Evolutionary conservation across 2,329 filamentous ascomycete species (phyloP).

Genomic region (Colletotrichum tropicale): DNA sequence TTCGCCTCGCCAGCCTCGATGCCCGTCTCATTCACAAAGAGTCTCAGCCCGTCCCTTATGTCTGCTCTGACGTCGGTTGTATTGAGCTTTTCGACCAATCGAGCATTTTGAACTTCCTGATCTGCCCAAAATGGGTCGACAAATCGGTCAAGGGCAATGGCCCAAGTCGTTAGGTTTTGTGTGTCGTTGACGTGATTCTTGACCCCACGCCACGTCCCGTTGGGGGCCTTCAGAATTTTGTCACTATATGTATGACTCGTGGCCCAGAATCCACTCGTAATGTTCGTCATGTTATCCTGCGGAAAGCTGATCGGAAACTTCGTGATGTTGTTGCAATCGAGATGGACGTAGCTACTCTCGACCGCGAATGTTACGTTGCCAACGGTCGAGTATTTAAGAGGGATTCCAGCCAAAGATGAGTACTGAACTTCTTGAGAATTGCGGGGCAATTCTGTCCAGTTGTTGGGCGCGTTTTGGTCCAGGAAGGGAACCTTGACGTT

Average conservation of each 20-base stretch:
- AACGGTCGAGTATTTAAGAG: not conserved
- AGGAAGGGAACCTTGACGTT: conserved; percentile 31
- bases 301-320: not conserved
- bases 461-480: not conserved
- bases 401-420: not conserved
- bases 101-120: not conserved
- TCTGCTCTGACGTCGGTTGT: not conserved
- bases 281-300: not conserved
- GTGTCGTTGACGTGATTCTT: not conserved
- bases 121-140: not conserved
- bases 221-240: not conserved
- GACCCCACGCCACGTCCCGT: not conserved
- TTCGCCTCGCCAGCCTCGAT: not conserved
- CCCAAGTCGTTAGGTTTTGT: not conserved
- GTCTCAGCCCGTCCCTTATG: not conserved
- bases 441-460: not conserved
- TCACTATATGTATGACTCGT: not conserved
- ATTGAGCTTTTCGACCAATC: not conserved
- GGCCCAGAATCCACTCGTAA: not conserved
- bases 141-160: not conserved
- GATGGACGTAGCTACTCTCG: not conserved
- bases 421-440: not conserved
- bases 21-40: not conserved
- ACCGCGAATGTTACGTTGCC: not conserved
- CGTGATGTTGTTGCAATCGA: not conserved